Base-by-base conservation (phyloP, 164 flowering plant genomes). In the Magnolia sinica region DNA sequence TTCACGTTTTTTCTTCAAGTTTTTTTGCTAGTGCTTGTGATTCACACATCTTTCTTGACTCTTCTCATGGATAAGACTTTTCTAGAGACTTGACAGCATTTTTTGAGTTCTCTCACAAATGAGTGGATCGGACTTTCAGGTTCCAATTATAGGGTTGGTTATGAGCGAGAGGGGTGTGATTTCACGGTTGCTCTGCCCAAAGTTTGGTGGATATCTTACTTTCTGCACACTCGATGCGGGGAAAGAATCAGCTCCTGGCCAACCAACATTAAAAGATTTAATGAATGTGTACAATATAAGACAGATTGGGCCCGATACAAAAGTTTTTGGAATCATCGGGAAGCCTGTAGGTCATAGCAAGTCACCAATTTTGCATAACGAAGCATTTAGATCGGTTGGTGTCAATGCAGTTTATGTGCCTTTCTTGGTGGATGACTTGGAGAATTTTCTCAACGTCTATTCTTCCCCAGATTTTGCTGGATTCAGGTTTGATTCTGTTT, bases 321-420 rank as follows among this genome's bases (percentile, higher is more conserved):
- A 92, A 86, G 91, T 96, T 19, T 88, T 75, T 87, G 98, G 99
- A 52, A 81, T 94, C 79, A 89, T 96, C 79, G 99, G 99, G 79
- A 96, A 96, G 74, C 98, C 99, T 50, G 94, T 96, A 27, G 78
- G 91, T 59, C 98, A 96, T 85, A 96, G 98, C 88, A 96, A 94
- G 82, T 85, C 91, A 55, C 98, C 99, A 70, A 20, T 86, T 73
- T 76, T 94, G 73, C 88, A 85, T 77, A 96, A 96, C 79, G 83
- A 77, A 79, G 94, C 96, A 70, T 93, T 94, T 85, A 90, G 85
- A 73, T 82, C 89, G 8, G 88, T 78, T 76, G 95, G 95, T 65
- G 86, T 91, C 79, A 83, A 96, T 90, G 99, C 95, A 55, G 91
- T 94, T 52, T 96, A 83, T 86, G 84, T 96, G 73, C 95, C 84